These are phyloP conservation scores for Clathrospora elynae DNA, from an alignment of 2,329 filamentous ascomycete genomes.

Conservation along the genomic window DNA sequence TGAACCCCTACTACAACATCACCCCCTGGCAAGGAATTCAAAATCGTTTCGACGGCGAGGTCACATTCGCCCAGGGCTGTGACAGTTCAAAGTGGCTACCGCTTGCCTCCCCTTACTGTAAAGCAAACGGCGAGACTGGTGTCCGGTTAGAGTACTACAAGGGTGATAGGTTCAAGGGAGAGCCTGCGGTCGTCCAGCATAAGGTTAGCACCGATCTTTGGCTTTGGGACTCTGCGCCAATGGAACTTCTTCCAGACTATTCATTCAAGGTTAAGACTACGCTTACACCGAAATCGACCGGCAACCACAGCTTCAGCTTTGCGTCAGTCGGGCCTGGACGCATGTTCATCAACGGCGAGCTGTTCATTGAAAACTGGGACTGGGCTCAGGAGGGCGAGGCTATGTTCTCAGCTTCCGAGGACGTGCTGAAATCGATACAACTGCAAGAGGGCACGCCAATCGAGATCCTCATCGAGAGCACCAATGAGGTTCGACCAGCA, in stretches of 20 bases:
- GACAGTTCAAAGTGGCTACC: conserved; percentile 70
- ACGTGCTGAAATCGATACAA: conserved; percentile 65
- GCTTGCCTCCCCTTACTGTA: conserved; percentile 65
- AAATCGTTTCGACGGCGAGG: conserved; percentile 58
- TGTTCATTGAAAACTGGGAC: conserved; percentile 69
- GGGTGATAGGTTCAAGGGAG: conserved; percentile 66
- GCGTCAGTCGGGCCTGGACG: conserved; percentile 69
- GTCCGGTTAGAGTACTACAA: conserved; percentile 68
- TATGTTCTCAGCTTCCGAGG: conserved; percentile 71
- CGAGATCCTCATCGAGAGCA: conserved; percentile 68
- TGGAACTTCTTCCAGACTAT: conserved; percentile 65
- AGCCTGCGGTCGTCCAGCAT: conserved; percentile 62
- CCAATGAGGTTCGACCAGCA: conserved; percentile 67
- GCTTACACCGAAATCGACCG: conserved; percentile 63
- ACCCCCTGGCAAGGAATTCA: conserved; percentile 68
- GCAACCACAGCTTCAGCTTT: conserved; percentile 69
- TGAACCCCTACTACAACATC: conserved; percentile 72
- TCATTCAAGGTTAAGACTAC: conserved; percentile 67
- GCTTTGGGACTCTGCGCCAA: conserved; percentile 71
- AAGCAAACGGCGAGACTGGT: conserved; percentile 62
- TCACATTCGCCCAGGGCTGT: conserved; percentile 66
- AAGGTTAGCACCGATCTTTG: conserved; percentile 70
- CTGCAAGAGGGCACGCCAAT: conserved; percentile 65
- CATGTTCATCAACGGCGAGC: conserved; percentile 63
- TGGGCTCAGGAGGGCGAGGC: conserved; percentile 72